phyloP scores from a whole-genome alignment of 345 rosid genomes.

The Turnera subulata region DNA sequence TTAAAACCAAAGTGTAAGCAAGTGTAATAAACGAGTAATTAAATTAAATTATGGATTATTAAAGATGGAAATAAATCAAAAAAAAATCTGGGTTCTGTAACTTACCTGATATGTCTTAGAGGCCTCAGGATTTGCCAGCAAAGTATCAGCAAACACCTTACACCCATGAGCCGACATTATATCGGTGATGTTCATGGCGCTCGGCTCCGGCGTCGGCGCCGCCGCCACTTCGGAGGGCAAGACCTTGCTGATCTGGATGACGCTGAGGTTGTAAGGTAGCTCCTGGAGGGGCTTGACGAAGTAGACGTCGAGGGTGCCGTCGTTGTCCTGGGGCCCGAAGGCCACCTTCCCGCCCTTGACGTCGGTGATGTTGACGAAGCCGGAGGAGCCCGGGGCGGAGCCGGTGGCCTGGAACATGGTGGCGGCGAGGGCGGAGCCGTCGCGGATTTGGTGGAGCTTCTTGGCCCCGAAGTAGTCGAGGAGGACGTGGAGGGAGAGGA shows the following conservation, averaged over 20 bases:
- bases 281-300: constrained; percentile 78
- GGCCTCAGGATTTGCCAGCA: constrained; percentile 55
- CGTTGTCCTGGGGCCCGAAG: constrained; percentile 57
- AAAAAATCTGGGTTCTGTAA: too few species aligned
- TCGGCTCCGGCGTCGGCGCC: constrained; percentile 84
- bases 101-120: constrained; percentile 58
- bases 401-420: constrained; percentile 95
- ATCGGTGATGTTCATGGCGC: constrained; percentile 58
- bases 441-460: constrained; percentile 89
- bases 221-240: constrained; percentile 66
- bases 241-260: constrained; percentile 76
- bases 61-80: too few species aligned
- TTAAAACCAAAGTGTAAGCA: too few species aligned
- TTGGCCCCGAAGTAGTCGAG: constrained; percentile 87
- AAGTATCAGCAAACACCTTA: constrained; percentile 74
- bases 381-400: constrained; percentile 68
- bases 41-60: too few species aligned
- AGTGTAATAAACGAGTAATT: too few species aligned
- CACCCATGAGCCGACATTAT: constrained; percentile 93
- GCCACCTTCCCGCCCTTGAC: constrained; percentile 84
- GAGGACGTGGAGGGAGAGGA: constrained; percentile 87
- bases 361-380: constrained; percentile 89
- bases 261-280: constrained; percentile 79
- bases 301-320: constrained; percentile 43
- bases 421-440: constrained; percentile 84